Evolutionary conservation across 768 basidiomycete genomes (phyloP).

Genomic region (Rubroboletus satanas): DNA sequence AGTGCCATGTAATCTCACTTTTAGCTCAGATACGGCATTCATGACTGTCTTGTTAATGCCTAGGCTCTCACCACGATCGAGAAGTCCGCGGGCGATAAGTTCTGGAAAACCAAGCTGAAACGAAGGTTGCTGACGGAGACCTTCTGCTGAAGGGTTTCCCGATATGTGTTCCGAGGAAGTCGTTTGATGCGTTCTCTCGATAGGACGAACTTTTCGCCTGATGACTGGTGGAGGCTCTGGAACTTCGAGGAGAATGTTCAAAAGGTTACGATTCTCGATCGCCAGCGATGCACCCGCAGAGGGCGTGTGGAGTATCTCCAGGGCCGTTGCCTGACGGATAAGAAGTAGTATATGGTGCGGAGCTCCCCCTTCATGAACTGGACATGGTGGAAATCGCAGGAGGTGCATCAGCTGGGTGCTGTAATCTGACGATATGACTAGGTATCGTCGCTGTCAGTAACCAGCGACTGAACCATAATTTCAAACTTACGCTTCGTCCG

Average conservation of each 20-base stretch:
- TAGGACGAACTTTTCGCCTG: slow-evolving; percentile 35
- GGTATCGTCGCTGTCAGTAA: slow-evolving; percentile 12
- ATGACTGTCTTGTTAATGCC: slow-evolving; percentile 83
- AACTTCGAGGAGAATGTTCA: slow-evolving; percentile 69
- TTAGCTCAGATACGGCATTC: slow-evolving; percentile 75
- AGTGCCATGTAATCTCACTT: slow-evolving; percentile 42
- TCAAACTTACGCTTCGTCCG: slow-evolving; percentile 76
- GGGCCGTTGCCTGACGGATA: slow-evolving; percentile 75
- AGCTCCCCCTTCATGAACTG: slow-evolving; percentile 33
- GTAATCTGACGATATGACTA: slow-evolving; percentile 87
- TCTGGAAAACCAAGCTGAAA: slow-evolving; percentile 61
- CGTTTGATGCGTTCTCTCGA: slow-evolving; percentile 30
- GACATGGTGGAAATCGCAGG: slow-evolving; percentile 72
- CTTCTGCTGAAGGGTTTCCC: slow-evolving; percentile 21
- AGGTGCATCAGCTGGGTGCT: slow-evolving; percentile 78
- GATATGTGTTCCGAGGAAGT: slow-evolving; percentile 20
- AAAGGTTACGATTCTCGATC: slow-evolving; percentile 75
- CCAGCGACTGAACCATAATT: neutral
- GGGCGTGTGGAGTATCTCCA: slow-evolving; percentile 72
- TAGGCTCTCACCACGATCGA: slow-evolving; percentile 74
- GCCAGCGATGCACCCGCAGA: slow-evolving; percentile 74
- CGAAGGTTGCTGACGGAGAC: slow-evolving; percentile 40
- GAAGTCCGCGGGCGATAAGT: slow-evolving; percentile 62
- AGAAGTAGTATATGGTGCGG: slow-evolving; percentile 65
- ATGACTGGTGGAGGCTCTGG: slow-evolving; percentile 43